Percentiles rank a stretch among this genome's conserved stretches.
phyloP scores from a whole-genome alignment of 177 flowering plant genomes.

The Vitis hybrid region DNA sequence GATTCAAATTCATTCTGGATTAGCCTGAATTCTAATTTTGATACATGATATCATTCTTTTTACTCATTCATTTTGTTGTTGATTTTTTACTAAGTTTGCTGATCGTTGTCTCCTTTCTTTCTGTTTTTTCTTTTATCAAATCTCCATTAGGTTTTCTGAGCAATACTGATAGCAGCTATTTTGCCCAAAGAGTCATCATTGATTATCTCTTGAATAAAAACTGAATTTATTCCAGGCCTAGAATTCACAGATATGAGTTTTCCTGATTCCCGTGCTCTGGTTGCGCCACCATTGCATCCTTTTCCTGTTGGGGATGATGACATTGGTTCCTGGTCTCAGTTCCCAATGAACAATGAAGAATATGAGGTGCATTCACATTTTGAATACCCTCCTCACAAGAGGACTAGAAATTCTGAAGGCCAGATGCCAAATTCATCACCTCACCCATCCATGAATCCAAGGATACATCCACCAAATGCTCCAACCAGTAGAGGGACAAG shows the following conservation, averaged over 20 bases:
- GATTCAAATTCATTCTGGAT: too few species aligned
- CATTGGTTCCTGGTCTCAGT: conserved; percentile 41
- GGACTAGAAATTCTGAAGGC: conserved; percentile 46
- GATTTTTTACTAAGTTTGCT: too few species aligned
- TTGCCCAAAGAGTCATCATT: too few species aligned
- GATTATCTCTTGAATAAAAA: neutral
- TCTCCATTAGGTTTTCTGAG: too few species aligned
- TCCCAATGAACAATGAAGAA: conserved; percentile 22
- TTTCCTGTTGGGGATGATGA: conserved; percentile 26
- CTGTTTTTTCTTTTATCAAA: too few species aligned
- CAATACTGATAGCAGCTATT: too few species aligned
- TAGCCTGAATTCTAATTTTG: too few species aligned
- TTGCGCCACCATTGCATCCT: conserved; percentile 16
- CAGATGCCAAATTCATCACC: conserved; percentile 26
- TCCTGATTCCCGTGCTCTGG: conserved; percentile 31
- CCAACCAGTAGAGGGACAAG: conserved; percentile 42
- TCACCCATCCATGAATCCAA: conserved; percentile 27
- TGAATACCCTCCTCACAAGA: conserved; percentile 45
- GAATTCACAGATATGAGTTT: conserved; percentile 35
- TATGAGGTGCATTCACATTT: conserved; percentile 21
- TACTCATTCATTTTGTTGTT: too few species aligned
- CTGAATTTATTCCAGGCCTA: conserved; percentile 1
- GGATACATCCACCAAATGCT: conserved; percentile 27
- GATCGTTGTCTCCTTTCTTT: too few species aligned
- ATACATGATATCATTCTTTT: too few species aligned